Evolutionary conservation across 495 filamentous ascomycete species (phyloP).

Genomic region (Bryoglossum gracile): DNA sequence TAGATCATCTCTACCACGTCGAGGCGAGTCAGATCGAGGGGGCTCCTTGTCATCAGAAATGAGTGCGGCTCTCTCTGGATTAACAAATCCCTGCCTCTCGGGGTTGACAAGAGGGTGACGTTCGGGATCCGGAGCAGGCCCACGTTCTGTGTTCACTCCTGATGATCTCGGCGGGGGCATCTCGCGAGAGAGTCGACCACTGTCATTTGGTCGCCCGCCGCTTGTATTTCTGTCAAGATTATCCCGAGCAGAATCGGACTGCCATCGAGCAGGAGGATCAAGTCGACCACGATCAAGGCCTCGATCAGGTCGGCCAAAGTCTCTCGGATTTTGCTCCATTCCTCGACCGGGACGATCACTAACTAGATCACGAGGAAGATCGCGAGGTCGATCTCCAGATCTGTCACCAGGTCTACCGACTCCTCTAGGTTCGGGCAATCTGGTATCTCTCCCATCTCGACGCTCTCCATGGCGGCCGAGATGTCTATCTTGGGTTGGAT

Average conservation of each 20-base stretch:
- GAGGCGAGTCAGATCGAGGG: conserved; percentile 25
- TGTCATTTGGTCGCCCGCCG: conserved; percentile 11
- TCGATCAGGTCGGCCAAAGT: conserved; percentile 25
- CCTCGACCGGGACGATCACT: conserved; percentile 24
- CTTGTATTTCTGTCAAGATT: conserved; percentile 14
- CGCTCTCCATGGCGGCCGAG: conserved; percentile 21
- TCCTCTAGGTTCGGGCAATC: conserved; percentile 22
- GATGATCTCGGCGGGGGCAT: conserved; percentile 31
- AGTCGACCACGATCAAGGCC: conserved; percentile 16
- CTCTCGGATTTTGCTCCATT: conserved; percentile 23
- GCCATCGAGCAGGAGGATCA: conserved; percentile 23
- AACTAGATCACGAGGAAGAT: conserved; percentile 22
- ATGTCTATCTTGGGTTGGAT: conserved; percentile 23
- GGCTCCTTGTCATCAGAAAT: conserved; percentile 35
- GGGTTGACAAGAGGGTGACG: conserved; percentile 15
- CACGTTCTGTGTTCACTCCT: conserved; percentile 31
- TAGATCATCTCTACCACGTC: conserved; percentile 36
- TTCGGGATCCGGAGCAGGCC: conserved; percentile 14
- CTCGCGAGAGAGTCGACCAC: conserved; percentile 18
- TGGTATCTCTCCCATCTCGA: conserved; percentile 26
- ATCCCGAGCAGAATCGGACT: conserved; percentile 19
- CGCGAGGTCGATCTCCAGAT: conserved; percentile 25
- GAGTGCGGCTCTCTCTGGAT: conserved; percentile 51
- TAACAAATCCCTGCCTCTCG: conserved; percentile 33
- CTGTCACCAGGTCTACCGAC: conserved; percentile 25